phyloP scores from a whole-genome alignment of 306 rosid genomes.

The Cucurbita maxima region DNA sequence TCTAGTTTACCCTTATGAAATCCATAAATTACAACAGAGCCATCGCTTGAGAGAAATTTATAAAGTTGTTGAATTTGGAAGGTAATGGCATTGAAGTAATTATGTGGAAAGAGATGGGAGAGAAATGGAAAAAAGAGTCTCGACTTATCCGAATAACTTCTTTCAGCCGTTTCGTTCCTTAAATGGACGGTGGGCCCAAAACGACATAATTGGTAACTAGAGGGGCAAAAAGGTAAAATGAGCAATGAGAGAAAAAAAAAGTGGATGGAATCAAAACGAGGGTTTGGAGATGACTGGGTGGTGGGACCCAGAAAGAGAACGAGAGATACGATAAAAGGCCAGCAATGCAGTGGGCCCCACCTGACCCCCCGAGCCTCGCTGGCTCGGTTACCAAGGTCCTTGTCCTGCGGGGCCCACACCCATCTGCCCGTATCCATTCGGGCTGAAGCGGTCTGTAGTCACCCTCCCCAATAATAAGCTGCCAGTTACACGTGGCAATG shows the following conservation, averaged over 20 bases:
- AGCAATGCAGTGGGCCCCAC: not conserved
- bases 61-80: not conserved
- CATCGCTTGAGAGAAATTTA: not conserved
- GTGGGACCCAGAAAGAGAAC: not conserved
- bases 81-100: not conserved
- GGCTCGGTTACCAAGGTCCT: not conserved
- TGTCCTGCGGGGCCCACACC: not conserved
- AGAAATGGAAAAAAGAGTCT: not conserved
- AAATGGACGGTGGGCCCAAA: not conserved
- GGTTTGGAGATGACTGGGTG: slow-evolving; percentile 2
- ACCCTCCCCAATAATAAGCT: not conserved
- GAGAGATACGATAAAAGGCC: not conserved
- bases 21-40: not conserved
- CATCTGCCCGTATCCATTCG: not conserved
- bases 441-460: not conserved
- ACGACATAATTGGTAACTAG: not conserved
- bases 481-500: not conserved
- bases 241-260: not conserved
- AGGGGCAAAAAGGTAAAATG: not conserved
- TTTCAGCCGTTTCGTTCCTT: not conserved
- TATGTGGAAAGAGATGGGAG: not conserved
- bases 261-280: not conserved
- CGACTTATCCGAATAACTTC: not conserved
- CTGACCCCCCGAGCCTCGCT: not conserved
- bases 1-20: not conserved